A percentile compares a stretch with the other conserved stretches of the same genome.
Conservation (phyloP, 495 filamentous ascomycete species). For the Xylaria grammica region DNA sequence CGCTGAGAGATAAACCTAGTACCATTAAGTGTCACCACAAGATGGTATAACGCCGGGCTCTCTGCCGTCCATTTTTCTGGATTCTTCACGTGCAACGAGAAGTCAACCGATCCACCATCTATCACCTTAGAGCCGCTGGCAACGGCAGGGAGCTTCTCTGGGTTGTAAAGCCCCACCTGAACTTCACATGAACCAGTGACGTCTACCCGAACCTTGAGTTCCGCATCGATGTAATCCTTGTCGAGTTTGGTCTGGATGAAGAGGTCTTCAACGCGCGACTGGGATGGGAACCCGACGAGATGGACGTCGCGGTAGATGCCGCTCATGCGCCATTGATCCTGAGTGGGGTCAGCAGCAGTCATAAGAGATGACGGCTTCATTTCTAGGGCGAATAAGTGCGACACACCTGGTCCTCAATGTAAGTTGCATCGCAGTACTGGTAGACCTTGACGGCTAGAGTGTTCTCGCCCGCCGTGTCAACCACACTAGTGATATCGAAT, state of each 20-base stretch:
- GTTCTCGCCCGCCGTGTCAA: conserved; percentile 51
- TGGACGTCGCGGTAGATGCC: conserved; percentile 66
- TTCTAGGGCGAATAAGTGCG: not conserved
- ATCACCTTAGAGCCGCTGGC: conserved; percentile 18
- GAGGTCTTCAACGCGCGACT: conserved; percentile 63
- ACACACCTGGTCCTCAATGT: conserved; percentile 67
- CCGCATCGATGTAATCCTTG: conserved; percentile 57
- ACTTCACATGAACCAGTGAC: conserved; percentile 39
- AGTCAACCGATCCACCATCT: conserved; percentile 28
- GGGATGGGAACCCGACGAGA: conserved; percentile 59
- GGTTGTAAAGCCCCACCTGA: conserved; percentile 41
- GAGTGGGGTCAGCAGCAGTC: not conserved
- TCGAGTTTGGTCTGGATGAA: conserved; percentile 62
- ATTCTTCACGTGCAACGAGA: conserved; percentile 49
- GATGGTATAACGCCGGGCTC: conserved; percentile 61
- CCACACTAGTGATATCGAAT: conserved; percentile 60
- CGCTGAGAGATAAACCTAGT: conserved; percentile 47
- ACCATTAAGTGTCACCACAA: conserved; percentile 45
- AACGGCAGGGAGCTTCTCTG: conserved; percentile 29
- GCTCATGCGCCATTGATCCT: conserved; percentile 49
- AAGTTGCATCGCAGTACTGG: conserved; percentile 66
- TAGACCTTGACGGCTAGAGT: conserved; percentile 63
- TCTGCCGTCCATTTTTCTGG: conserved; percentile 71
- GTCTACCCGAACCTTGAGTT: conserved; percentile 52
- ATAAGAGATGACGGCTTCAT: not conserved